Conservation (phyloP, 176 grass and related monocot species). For the Cocos nucifera region DNA sequence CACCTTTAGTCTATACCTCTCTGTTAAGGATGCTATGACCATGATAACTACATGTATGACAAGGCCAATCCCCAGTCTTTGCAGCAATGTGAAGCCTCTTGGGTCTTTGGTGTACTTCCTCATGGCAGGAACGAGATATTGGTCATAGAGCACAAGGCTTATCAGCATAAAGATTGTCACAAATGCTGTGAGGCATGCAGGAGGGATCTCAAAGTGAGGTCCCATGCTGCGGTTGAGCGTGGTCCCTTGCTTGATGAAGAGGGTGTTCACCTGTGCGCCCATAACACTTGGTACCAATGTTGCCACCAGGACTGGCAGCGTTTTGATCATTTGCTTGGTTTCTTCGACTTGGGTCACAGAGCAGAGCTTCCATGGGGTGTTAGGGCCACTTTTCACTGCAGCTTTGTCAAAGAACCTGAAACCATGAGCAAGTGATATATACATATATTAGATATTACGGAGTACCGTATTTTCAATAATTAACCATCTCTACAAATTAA, state of each 20-base stretch:
- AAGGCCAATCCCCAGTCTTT: constrained; percentile 10
- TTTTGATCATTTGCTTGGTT: constrained; percentile 12
- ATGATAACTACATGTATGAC: background rate
- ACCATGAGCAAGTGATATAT: background rate
- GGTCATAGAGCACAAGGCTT: constrained; percentile 13
- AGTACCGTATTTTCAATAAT: too few relatives aligned
- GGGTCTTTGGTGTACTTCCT: background rate
- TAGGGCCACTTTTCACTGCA: background rate
- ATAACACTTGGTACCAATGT: constrained; percentile 5
- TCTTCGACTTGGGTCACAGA: constrained; percentile 11
- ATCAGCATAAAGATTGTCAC: constrained; percentile 14
- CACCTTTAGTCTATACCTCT: background rate
- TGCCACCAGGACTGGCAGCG: background rate
- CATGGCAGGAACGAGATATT: constrained; percentile 1
- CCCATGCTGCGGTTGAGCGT: constrained; percentile 10
- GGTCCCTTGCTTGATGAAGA: constrained; percentile 17
- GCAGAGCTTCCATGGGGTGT: background rate
- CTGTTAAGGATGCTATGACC: background rate
- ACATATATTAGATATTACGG: too few relatives aligned
- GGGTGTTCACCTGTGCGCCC: constrained; percentile 1
- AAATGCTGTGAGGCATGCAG: constrained; percentile 9
- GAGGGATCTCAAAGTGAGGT: constrained; percentile 7
- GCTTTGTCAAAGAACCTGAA: background rate
- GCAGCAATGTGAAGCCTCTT: constrained; percentile 3
- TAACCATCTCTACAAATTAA: too few relatives aligned